phyloP scores from a whole-genome alignment of 2,329 filamentous ascomycete genomes.

The Cercospora nicotianae region DNA sequence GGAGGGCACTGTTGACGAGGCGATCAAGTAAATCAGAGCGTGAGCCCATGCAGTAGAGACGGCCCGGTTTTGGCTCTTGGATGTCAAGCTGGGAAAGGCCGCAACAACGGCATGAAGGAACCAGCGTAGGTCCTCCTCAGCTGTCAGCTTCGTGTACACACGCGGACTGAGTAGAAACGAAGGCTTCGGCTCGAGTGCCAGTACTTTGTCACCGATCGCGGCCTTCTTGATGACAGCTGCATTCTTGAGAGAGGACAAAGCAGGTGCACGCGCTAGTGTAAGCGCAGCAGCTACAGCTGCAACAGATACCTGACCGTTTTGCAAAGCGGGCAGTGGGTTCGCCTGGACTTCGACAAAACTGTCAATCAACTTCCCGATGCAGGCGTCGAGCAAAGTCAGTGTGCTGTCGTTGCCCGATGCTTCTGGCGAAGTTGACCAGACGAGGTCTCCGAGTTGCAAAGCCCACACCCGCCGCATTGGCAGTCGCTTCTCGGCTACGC shows the following conservation, averaged over 20 bases:
- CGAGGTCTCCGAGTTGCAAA: conserved; percentile 67
- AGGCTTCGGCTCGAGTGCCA: conserved; percentile 73
- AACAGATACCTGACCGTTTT: conserved; percentile 77
- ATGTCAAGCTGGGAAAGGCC: conserved; percentile 45
- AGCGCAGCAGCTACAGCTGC: conserved; percentile 74
- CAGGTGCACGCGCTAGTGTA: conserved; percentile 53
- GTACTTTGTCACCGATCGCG: conserved; percentile 62
- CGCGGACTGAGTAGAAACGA: conserved; percentile 84
- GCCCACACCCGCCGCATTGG: conserved; percentile 78
- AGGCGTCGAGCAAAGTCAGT: conserved; percentile 51
- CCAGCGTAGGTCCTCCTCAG: conserved; percentile 77
- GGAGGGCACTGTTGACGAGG: conserved; percentile 61
- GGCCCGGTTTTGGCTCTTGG: conserved; percentile 43
- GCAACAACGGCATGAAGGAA: conserved; percentile 68
- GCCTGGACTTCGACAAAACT: conserved; percentile 74
- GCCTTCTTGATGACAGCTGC: conserved; percentile 61
- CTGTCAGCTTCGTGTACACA: conserved; percentile 76
- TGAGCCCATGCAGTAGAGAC: conserved; percentile 66
- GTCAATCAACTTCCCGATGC: conserved; percentile 60
- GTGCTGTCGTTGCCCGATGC: conserved; percentile 52
- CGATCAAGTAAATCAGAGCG: conserved; percentile 76
- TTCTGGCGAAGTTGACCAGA: conserved; percentile 59
- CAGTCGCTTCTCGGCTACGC: conserved; percentile 79
- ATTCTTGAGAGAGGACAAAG: conserved; percentile 56
- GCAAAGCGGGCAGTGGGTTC: conserved; percentile 76